Evolutionary conservation across 306 rosid genomes (phyloP).

Genomic region (Bauhinia variegata): DNA sequence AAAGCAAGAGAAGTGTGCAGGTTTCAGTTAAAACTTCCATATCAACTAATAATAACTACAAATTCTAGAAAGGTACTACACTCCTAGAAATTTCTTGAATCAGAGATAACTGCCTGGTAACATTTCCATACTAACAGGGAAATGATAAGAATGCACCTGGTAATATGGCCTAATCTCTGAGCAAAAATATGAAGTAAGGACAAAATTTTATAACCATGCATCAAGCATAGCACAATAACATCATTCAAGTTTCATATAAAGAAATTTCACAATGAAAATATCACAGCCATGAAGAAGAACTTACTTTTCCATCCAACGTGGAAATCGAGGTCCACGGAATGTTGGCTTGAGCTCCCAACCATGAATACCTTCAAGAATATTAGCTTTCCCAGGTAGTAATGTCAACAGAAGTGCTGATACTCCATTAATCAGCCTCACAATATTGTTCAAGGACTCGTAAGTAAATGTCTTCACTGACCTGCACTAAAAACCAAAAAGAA

Average conservation of each 20-base stretch:
- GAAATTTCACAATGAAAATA: constrained; percentile 19
- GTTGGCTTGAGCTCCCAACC: constrained; percentile 98
- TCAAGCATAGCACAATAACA: neutral
- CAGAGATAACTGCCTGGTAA: too few relatives aligned
- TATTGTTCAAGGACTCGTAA: constrained; percentile 71
- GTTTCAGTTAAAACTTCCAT: neutral
- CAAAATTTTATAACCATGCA: neutral
- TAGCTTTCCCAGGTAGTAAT: constrained; percentile 76
- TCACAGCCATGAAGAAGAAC: constrained; percentile 32
- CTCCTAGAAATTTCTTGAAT: too few relatives aligned
- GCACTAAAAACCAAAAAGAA: constrained; percentile 41
- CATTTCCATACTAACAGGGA: too few relatives aligned
- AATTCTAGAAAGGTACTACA: too few relatives aligned
- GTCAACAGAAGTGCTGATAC: constrained; percentile 80
- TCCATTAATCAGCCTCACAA: constrained; percentile 88
- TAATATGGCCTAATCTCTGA: too few relatives aligned
- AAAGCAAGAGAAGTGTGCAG: neutral
- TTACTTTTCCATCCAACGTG: constrained; percentile 99
- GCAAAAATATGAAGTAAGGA: too few relatives aligned
- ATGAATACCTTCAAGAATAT: constrained; percentile 87
- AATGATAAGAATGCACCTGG: too few relatives aligned
- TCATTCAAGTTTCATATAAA: neutral
- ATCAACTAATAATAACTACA: neutral
- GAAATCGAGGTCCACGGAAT: constrained; percentile 89
- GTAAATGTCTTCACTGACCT: constrained; percentile 93